These are phyloP conservation scores for Scheffersomyces coipomensis DNA, from an alignment of 805 yeast species.

Conservation along the genomic window DNA sequence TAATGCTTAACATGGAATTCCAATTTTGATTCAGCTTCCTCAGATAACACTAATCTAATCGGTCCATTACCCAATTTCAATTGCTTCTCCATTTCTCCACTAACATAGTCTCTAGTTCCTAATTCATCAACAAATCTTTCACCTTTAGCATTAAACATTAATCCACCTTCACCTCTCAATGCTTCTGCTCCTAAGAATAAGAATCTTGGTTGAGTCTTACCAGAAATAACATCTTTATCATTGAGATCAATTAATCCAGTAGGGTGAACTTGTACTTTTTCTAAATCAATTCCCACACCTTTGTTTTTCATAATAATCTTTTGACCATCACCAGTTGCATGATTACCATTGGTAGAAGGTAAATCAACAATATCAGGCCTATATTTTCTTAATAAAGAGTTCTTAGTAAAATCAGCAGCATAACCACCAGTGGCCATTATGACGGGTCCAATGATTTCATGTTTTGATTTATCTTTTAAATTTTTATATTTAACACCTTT, in stretches of 20 bases:
- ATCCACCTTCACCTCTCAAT: constrained; percentile 64
- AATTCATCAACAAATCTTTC: constrained; percentile 61
- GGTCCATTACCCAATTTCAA: constrained; percentile 41
- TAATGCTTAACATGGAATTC: constrained; percentile 57
- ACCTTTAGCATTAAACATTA: constrained; percentile 51
- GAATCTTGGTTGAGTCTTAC: constrained; percentile 44
- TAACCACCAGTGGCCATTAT: constrained; percentile 66
- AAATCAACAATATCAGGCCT: constrained; percentile 56
- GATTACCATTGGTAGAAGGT: constrained; percentile 61
- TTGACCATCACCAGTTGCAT: constrained; percentile 65
- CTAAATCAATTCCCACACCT: constrained; percentile 60
- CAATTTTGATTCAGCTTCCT: constrained; percentile 43
- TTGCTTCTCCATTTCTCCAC: constrained; percentile 53
- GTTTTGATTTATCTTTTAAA: constrained; percentile 27
- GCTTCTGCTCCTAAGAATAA: constrained; percentile 66
- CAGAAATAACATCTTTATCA: constrained; percentile 43
- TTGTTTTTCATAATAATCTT: constrained; percentile 50
- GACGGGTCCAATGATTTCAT: constrained; percentile 51
- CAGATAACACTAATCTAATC: constrained; percentile 49
- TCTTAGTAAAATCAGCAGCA: constrained; percentile 60
- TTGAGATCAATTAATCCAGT: constrained; percentile 56
- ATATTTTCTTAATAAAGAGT: constrained; percentile 52
- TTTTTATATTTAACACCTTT: constrained; percentile 34
- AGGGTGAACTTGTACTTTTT: constrained; percentile 67
- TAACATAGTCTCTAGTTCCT: constrained; percentile 59